phyloP scores from a whole-genome alignment of 2,329 filamentous ascomycete genomes.

The Ceratocystiopsis minuta region DNA sequence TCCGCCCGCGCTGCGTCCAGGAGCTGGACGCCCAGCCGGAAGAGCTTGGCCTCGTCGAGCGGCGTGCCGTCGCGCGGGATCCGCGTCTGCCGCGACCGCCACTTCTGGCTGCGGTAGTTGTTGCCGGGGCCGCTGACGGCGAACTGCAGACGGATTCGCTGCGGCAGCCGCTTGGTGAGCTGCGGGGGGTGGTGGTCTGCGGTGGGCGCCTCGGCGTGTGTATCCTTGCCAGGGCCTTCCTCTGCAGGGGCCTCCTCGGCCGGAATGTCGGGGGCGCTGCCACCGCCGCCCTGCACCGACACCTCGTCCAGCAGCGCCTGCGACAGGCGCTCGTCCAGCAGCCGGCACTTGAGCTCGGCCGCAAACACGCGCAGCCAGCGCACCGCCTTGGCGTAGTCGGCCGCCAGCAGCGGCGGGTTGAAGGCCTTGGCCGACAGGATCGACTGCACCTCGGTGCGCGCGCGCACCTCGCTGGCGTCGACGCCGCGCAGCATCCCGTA shows the following conservation, averaged over 20 bases:
- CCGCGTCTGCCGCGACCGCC: slow-evolving; percentile 51
- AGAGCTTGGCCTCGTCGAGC: slow-evolving; percentile 54
- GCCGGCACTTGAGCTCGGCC: slow-evolving; percentile 74
- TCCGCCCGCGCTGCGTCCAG: slow-evolving; percentile 66
- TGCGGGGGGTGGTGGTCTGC: slow-evolving; percentile 37
- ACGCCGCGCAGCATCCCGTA: slow-evolving; percentile 72
- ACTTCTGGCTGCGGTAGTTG: neutral
- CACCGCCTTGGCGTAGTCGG: slow-evolving; percentile 47
- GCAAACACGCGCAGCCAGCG: slow-evolving; percentile 84
- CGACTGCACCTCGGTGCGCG: slow-evolving; percentile 83
- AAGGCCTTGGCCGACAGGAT: slow-evolving; percentile 98
- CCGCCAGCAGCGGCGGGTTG: slow-evolving; percentile 58
- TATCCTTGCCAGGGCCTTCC: no score
- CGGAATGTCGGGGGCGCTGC: neutral
- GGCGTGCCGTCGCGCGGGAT: slow-evolving; percentile 54
- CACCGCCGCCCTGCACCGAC: neutral
- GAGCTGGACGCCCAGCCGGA: slow-evolving; percentile 58
- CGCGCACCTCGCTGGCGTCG: slow-evolving; percentile 75
- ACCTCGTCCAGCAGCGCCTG: slow-evolving; percentile 5
- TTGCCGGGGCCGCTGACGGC: slow-evolving; percentile 37
- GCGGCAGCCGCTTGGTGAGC: slow-evolving; percentile 51
- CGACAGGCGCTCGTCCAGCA: slow-evolving; percentile 61
- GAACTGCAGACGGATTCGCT: slow-evolving; percentile 71
- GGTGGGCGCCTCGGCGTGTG: neutral
- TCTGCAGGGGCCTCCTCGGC: neutral